Conservation (phyloP, 169 alveolate genomes). For the Babesia divergens region DNA sequence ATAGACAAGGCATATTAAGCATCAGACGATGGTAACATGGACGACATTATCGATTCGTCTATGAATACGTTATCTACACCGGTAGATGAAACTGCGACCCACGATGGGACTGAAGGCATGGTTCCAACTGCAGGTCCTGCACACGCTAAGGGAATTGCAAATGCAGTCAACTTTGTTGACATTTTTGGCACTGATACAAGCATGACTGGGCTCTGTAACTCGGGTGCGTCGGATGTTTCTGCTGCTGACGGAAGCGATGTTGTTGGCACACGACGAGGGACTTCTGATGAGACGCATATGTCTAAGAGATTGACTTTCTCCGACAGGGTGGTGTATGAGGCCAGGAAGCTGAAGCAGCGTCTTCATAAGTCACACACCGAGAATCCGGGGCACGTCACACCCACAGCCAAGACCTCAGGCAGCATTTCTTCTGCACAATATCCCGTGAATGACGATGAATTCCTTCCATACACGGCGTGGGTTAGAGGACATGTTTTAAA, state of each 20-base stretch:
- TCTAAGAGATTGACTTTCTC: slow-evolving; percentile 14
- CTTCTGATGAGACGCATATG: not conserved
- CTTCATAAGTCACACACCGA: not conserved
- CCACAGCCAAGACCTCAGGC: not conserved
- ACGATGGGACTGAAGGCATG: not conserved
- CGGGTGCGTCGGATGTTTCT: too few relatives aligned
- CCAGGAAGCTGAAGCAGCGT: slow-evolving; percentile 15
- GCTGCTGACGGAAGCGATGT: not conserved
- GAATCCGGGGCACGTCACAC: slow-evolving; percentile 20
- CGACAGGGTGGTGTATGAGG: slow-evolving; percentile 24
- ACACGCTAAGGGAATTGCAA: slow-evolving; percentile 1
- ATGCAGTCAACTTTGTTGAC: slow-evolving; percentile 2
- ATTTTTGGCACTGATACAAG: not conserved
- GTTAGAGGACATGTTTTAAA: not conserved
- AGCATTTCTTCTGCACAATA: not conserved
- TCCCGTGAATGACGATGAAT: not conserved
- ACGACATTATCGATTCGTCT: not conserved
- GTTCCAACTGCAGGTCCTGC: not conserved
- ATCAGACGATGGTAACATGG: not conserved
- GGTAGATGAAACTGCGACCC: not conserved
- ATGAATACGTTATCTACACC: not conserved
- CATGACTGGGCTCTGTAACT: too few relatives aligned
- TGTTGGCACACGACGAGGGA: too few relatives aligned
- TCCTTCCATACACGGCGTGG: not conserved
- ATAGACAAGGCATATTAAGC: too few relatives aligned